These are phyloP conservation scores for Ophiorrhiza pumila DNA, from an alignment of 257 asterid genomes.

Conservation along the genomic window DNA sequence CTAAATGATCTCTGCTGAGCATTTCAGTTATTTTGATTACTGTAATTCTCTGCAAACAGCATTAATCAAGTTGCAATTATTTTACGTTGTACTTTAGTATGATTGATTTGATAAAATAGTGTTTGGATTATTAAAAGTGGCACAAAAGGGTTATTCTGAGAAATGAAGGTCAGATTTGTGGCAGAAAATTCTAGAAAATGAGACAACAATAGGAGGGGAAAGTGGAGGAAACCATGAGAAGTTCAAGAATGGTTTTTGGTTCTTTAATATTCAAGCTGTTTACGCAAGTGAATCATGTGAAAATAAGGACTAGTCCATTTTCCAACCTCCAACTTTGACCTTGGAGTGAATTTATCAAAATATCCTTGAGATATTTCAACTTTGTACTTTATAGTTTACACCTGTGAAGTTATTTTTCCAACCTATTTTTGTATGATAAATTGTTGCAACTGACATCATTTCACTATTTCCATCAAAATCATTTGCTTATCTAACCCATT, in stretches of 20 bases:
- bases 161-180: background rate
- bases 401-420: background rate
- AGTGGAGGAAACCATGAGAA: slow-evolving; percentile 8
- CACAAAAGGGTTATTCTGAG: background rate
- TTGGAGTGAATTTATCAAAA: background rate
- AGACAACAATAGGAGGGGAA: slow-evolving; percentile 7
- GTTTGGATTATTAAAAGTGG: background rate
- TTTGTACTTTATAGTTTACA: too few species aligned
- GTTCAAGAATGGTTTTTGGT: slow-evolving; percentile 15
- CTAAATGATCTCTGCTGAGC: background rate
- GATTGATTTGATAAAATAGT: background rate
- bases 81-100: background rate
- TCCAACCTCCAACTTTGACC: slow-evolving; percentile 11
- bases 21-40: background rate
- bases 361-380: slow-evolving; percentile 4
- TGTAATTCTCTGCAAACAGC: background rate
- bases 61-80: slow-evolving; percentile 6
- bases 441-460: too few species aligned
- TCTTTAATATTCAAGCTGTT: slow-evolving; percentile 12
- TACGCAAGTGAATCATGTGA: slow-evolving; percentile 39
- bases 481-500: too few species aligned
- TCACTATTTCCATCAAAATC: too few species aligned
- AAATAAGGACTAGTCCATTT: slow-evolving; percentile 8
- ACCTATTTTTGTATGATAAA: too few species aligned
- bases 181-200: background rate